Evolutionary conservation across 1,139 yeast species (phyloP).

Genomic region (Yarrowia galli): DNA sequence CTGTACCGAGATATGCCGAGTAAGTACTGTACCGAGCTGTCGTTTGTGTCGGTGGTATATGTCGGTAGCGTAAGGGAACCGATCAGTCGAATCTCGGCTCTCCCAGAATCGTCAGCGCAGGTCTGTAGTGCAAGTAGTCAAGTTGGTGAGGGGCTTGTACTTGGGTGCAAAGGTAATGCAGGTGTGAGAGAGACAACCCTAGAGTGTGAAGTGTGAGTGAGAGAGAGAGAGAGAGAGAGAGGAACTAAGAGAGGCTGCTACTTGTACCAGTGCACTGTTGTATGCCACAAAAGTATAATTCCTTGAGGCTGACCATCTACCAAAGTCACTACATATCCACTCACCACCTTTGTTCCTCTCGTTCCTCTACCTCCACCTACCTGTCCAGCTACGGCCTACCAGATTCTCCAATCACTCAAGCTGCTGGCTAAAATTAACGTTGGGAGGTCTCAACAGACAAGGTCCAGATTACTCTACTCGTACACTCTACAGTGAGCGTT

Average conservation of each 20-base stretch:
- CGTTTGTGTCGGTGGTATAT: no score
- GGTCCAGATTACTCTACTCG: not conserved
- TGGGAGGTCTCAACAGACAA: slow-evolving; percentile 37
- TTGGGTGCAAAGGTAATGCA: slow-evolving; percentile 34
- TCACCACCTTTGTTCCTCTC: no score
- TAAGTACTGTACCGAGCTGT: no score
- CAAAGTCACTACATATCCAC: no score
- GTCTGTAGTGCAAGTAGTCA: slow-evolving; percentile 33
- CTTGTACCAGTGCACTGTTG: no score
- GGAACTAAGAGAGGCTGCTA: no score
- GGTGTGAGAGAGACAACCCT: slow-evolving; percentile 10
- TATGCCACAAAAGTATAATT: no score
- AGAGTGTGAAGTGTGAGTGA: not conserved
- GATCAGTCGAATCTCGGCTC: slow-evolving; percentile 6
- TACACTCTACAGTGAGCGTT: no score
- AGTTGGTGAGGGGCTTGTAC: slow-evolving; percentile 36
- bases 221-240: not conserved
- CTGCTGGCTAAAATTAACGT: slow-evolving; percentile 32
- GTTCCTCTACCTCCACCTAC: not conserved
- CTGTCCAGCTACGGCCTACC: slow-evolving; percentile 15
- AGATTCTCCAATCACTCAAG: slow-evolving; percentile 27
- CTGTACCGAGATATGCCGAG: no score
- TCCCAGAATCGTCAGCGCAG: slow-evolving; percentile 7
- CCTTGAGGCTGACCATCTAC: no score
- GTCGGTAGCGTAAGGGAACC: no score